phyloP scores from a whole-genome alignment of 1,139 yeast genomes.

The Zygosaccharomyces pseudobailii region DNA sequence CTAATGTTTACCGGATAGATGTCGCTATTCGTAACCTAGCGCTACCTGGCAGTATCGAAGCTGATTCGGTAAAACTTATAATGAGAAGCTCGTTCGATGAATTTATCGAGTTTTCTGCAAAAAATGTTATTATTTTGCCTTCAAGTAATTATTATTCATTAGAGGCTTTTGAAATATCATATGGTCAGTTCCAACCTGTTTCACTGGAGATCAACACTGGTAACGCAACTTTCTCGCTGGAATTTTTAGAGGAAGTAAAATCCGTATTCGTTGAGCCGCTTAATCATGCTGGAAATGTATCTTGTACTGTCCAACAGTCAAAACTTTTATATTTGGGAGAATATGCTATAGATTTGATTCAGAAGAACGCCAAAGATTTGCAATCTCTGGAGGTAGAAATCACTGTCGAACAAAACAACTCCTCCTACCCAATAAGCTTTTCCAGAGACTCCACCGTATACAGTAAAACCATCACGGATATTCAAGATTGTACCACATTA shows the following conservation, averaged over 20 bases:
- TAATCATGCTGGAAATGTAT: slow-evolving; percentile 16
- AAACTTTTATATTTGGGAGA: slow-evolving; percentile 19
- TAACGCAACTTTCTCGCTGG: slow-evolving; percentile 24
- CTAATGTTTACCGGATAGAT: slow-evolving; percentile 24
- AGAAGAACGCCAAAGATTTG: slow-evolving; percentile 12
- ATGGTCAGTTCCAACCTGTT: slow-evolving; percentile 23
- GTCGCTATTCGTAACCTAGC: slow-evolving; percentile 16
- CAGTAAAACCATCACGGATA: slow-evolving; percentile 3
- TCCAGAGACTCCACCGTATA: not conserved
- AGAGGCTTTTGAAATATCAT: slow-evolving; percentile 20
- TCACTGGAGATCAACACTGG: slow-evolving; percentile 26
- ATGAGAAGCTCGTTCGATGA: slow-evolving; percentile 19
- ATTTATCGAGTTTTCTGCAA: slow-evolving; percentile 14
- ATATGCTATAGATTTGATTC: slow-evolving; percentile 14
- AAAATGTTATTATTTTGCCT: slow-evolving; percentile 7
- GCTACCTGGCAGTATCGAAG: slow-evolving; percentile 19
- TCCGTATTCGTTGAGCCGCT: slow-evolving; percentile 18
- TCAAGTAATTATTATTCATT: slow-evolving; percentile 11
- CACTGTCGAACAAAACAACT: slow-evolving; percentile 6
- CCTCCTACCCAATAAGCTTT: slow-evolving; percentile 17
- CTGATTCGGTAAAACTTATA: slow-evolving; percentile 18
- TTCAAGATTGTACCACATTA: slow-evolving; percentile 3
- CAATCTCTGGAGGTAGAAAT: slow-evolving; percentile 12
- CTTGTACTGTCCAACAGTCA: slow-evolving; percentile 17
- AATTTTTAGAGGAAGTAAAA: slow-evolving; percentile 14